phyloP scores from a whole-genome alignment of 345 rosid species.

The Acer campestre region DNA sequence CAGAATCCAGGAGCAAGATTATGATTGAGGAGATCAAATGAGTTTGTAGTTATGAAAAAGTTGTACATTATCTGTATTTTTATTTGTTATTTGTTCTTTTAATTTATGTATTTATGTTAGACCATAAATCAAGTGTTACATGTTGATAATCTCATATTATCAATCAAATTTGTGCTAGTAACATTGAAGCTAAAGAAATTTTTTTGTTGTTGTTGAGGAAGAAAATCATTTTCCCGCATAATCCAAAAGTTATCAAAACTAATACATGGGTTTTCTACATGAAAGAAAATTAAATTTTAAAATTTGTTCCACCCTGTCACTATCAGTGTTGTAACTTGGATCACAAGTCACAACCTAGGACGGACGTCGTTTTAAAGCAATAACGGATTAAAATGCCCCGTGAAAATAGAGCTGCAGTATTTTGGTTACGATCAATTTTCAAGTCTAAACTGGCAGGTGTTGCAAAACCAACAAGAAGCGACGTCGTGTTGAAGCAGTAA shows the following conservation, averaged over 20 bases:
- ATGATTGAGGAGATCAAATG: conserved; percentile 68
- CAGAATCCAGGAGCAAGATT: conserved; percentile 34
- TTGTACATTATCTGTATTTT: not conserved
- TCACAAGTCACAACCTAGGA: not conserved
- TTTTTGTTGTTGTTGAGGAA: too few species aligned
- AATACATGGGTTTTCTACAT: not conserved
- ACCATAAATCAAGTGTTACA: not conserved
- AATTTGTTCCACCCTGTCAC: too few species aligned
- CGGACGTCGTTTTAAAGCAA: not conserved
- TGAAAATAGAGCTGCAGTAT: not conserved
- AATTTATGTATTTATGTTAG: not conserved
- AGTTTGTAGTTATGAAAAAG: conserved; percentile 6
- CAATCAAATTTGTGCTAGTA: not conserved
- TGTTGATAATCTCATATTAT: not conserved
- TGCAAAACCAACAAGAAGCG: not conserved
- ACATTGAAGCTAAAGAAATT: not conserved
- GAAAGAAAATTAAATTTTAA: not conserved
- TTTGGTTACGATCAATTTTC: too few species aligned
- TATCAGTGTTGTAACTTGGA: not conserved
- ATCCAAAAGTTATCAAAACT: too few species aligned
- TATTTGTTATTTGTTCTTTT: not conserved
- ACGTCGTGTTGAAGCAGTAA: not conserved
- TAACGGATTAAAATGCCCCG: not conserved
- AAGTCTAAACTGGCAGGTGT: not conserved
- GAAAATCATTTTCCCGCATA: too few species aligned